Conservation (phyloP, 306 rosid genomes). For the Dalbergia cochinchinensis region DNA sequence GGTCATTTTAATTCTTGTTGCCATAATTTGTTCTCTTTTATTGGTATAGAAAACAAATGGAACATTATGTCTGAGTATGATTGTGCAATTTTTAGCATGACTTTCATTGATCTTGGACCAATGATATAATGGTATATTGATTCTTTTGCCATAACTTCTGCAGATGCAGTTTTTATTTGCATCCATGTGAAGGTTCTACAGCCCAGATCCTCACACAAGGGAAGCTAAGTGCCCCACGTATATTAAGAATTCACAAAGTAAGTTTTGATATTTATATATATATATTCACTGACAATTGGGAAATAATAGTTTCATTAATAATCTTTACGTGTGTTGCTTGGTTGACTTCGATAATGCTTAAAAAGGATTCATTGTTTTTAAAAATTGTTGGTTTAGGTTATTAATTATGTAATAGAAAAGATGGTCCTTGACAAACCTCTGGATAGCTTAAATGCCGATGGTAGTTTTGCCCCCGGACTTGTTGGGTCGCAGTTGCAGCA, state of each 20-base stretch:
- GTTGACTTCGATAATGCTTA: conserved; percentile 25
- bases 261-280: conserved; percentile 47
- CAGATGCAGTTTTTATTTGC: conserved; percentile 99
- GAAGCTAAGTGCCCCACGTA: conserved; percentile 97
- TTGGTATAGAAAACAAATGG: conserved; percentile 23
- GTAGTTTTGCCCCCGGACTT: conserved; percentile 72
- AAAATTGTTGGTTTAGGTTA: conserved; percentile 62
- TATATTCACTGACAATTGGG: conserved; percentile 29
- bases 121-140: conserved; percentile 18
- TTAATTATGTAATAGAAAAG: conserved; percentile 91
- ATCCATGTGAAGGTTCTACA: conserved; percentile 92
- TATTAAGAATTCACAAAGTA: conserved; percentile 93
- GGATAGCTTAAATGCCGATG: conserved; percentile 72
- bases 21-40: conserved; percentile 29
- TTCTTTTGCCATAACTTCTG: conserved; percentile 36
- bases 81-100: conserved; percentile 23
- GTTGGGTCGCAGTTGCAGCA: conserved; percentile 67
- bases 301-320: conserved; percentile 14
- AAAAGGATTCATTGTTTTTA: background rate
- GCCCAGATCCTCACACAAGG: conserved; percentile 96
- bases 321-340: background rate
- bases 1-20: conserved; percentile 23
- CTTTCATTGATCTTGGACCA: background rate
- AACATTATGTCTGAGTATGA: conserved; percentile 31
- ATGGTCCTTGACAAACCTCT: conserved; percentile 93